Evolutionary conservation across 169 alveolate species (phyloP).

Genomic region (Plasmodium yoelii): DNA sequence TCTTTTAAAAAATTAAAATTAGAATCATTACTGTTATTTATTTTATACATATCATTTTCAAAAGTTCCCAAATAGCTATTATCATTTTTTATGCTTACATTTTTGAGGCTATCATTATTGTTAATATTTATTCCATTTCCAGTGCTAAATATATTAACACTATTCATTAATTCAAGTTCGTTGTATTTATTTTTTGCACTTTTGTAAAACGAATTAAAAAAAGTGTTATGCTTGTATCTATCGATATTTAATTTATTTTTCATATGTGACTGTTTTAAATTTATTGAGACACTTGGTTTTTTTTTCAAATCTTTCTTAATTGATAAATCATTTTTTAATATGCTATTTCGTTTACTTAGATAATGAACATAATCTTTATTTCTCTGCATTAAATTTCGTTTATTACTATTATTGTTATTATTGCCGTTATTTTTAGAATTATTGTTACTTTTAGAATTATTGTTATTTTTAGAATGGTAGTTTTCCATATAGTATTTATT

Average conservation of each 20-base stretch:
- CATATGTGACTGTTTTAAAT: not conserved
- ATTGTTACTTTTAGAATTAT: not conserved
- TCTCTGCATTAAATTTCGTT: constrained; percentile 55
- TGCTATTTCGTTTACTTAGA: constrained; percentile 54
- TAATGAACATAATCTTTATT: constrained; percentile 64
- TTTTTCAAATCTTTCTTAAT: constrained; percentile 40
- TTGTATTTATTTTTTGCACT: constrained; percentile 13
- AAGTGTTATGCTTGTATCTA: constrained; percentile 1
- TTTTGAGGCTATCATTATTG: no score
- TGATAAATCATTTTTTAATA: constrained; percentile 31
- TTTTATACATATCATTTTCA: not conserved
- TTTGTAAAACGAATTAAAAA: constrained; percentile 9
- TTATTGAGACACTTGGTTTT: constrained; percentile 1
- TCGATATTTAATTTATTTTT: constrained; percentile 12
- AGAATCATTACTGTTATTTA: not conserved
- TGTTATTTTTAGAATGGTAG: not conserved
- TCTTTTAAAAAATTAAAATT: not conserved
- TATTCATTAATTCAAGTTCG: constrained; percentile 6
- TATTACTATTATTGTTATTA: constrained; percentile 7
- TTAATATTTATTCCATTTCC: not conserved
- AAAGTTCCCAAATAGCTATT: not conserved
- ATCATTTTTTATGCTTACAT: not conserved
- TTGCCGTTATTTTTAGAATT: no score
- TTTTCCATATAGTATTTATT: constrained; percentile 12
- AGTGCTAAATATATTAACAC: constrained; percentile 14